These are phyloP conservation scores for Alternaria brassicae DNA, from an alignment of 2,329 filamentous ascomycete species.

Conservation along the genomic window DNA sequence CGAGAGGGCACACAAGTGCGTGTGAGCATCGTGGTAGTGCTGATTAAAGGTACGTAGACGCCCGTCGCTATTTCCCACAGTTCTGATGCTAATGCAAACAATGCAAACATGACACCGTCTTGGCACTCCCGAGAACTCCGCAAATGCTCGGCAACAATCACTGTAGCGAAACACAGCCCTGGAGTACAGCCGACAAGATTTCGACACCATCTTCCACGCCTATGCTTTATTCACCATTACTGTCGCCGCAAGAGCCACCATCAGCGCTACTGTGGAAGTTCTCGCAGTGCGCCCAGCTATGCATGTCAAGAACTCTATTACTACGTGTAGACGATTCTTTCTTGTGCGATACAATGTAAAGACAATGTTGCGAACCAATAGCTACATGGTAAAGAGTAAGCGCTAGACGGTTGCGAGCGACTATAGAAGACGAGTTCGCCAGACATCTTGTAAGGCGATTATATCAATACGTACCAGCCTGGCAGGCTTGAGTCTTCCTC, in stretches of 20 bases:
- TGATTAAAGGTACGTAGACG: neutral
- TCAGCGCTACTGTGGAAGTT: neutral
- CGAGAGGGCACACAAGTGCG: slow-evolving; percentile 37
- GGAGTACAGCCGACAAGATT: neutral
- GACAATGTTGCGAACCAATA: too few species aligned
- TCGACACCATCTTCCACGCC: neutral
- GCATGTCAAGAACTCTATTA: neutral
- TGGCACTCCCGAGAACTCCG: slow-evolving; percentile 37
- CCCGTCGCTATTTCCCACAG: slow-evolving; percentile 4
- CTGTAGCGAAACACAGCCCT: neutral
- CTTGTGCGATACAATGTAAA: too few species aligned
- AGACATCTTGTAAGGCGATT: too few species aligned
- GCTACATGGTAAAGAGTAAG: too few species aligned
- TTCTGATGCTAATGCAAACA: slow-evolving; percentile 15
- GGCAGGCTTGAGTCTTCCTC: neutral
- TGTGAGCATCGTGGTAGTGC: slow-evolving; percentile 23
- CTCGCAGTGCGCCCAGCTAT: neutral
- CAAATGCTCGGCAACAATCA: slow-evolving; percentile 7
- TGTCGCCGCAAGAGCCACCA: neutral
- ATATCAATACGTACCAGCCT: neutral
- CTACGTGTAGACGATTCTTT: too few species aligned
- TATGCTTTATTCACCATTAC: too few species aligned
- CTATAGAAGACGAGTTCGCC: too few species aligned
- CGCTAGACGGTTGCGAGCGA: too few species aligned
- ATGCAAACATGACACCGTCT: slow-evolving; percentile 24